Evolutionary conservation across 169 alveolate genomes (phyloP), one percentile per base, ranked within the genome.

Genomic region (Neospora caninum): DNA sequence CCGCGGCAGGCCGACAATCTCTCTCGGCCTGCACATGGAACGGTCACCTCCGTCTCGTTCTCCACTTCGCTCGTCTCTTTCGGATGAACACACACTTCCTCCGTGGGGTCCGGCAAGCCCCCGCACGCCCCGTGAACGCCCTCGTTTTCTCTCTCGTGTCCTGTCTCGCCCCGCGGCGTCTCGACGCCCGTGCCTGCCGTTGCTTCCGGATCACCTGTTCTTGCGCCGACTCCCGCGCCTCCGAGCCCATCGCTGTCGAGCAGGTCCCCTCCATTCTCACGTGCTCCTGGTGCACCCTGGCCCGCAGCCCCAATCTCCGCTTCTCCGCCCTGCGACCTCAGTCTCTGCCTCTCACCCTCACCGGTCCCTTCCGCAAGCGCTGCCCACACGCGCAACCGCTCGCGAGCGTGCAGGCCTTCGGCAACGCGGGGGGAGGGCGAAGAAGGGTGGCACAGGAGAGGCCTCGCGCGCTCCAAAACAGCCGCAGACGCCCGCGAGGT

Each of bases 401-500:
- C 58, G 4, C 22, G 58, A 49, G 22, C 58, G 13, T 13, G 13
- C 13, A 13, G 58, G 13, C 58, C 31, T 27, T 64, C 31, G 20
- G 4, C 73, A 7, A 27, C 16, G 73, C 73, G n/a, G 16, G 73
- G 31, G 20, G 73, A 64, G n/a, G 34, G 4, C 34, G 73, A 64
- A 64, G 73, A 64, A 29, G 73, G n/a, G 31, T 27, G 73, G 31
- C n/a, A 9, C 31, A 64, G 25, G 7, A 64, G 73, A 16, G 73
- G 73, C 34, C 73, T 29, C n/a, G 73, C 73, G 73, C 73, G 73
- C 20, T 64, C 86, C 45, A 78, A 43, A 7, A 78, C 27, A 10
- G 86, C 86, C 45, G 39, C 86, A n/a, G 86, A n/a, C 45, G 86
- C 86, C 7, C 86, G 86, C 45, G 86, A 78, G 45, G 39, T 36